Conservation (phyloP, 139 green algal species). For the Raphidocelis subcapitata region DNA sequence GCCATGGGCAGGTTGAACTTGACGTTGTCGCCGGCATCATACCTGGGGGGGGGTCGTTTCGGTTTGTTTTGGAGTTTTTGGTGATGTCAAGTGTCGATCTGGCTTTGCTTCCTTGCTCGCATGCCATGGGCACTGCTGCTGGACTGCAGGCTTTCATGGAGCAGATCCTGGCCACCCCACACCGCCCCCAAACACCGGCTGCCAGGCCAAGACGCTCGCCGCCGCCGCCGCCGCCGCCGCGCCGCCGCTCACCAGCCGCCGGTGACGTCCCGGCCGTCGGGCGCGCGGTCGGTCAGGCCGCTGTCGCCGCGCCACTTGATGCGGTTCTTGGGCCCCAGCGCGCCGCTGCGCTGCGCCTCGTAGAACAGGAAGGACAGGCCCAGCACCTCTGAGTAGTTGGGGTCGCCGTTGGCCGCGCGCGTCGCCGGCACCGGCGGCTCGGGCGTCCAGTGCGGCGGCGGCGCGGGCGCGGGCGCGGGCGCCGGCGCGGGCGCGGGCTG, state of each 20-base stretch:
- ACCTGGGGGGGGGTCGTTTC: conserved; percentile 20
- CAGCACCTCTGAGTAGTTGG: conserved; percentile 33
- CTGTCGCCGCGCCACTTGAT: conserved; percentile 51
- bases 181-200: not conserved
- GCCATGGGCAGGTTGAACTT: conserved; percentile 60
- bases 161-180: no score
- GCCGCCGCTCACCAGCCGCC: conserved; percentile 32
- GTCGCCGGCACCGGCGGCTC: conserved; percentile 11
- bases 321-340: conserved; percentile 39
- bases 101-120: conserved; percentile 29
- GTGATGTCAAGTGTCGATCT: conserved; percentile 33
- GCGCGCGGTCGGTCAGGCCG: conserved; percentile 24
- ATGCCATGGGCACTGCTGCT: conserved; percentile 47
- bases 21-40: conserved; percentile 57
- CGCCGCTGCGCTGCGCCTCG: conserved; percentile 53
- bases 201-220: no score
- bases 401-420: not conserved
- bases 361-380: conserved; percentile 50
- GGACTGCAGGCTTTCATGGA: no score
- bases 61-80: not conserved
- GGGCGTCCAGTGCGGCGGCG: no score
- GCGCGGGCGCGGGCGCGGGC: no score
- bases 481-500: no score
- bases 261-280: conserved; percentile 33
- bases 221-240: no score